phyloP scores from a whole-genome alignment of 768 basidiomycete species.

The Phylloporus scabripes region DNA sequence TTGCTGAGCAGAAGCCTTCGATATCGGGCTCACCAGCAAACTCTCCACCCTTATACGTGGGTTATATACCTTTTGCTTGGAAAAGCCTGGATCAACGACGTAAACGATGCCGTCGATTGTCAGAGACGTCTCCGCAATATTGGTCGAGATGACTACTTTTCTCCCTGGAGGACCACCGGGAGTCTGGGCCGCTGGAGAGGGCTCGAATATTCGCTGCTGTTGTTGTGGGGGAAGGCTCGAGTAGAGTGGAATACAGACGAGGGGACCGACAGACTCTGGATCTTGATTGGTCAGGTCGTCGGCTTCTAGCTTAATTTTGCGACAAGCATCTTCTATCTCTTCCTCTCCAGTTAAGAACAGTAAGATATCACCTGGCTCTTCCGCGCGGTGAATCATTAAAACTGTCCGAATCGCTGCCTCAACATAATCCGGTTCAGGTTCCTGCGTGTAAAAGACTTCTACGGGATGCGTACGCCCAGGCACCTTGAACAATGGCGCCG shows the following conservation, averaged over 20 bases:
- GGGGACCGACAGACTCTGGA: constrained; percentile 73
- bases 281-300: constrained; percentile 75
- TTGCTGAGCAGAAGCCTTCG: constrained; percentile 95
- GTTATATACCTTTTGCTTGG: constrained; percentile 98
- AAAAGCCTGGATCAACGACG: constrained; percentile 96
- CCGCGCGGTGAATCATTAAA: constrained; percentile 94
- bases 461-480: constrained; percentile 94
- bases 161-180: constrained; percentile 77
- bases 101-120: constrained; percentile 99
- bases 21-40: constrained; percentile 89
- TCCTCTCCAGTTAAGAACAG: constrained; percentile 98
- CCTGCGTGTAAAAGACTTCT: constrained; percentile 90
- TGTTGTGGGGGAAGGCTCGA: constrained; percentile 91
- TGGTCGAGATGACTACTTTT: constrained; percentile 93
- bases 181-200: constrained; percentile 60
- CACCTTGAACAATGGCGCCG: constrained; percentile 82
- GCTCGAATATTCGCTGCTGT: constrained; percentile 95
- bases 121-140: constrained; percentile 95
- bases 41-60: constrained; percentile 95
- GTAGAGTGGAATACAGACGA: constrained; percentile 89
- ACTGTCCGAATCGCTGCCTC: constrained; percentile 96
- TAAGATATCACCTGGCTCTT: constrained; percentile 88
- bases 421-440: constrained; percentile 92
- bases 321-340: constrained; percentile 94
- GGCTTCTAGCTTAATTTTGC: constrained; percentile 87